Conservation (phyloP, 257 asterid genomes). For the Ophiorrhiza pumila region DNA sequence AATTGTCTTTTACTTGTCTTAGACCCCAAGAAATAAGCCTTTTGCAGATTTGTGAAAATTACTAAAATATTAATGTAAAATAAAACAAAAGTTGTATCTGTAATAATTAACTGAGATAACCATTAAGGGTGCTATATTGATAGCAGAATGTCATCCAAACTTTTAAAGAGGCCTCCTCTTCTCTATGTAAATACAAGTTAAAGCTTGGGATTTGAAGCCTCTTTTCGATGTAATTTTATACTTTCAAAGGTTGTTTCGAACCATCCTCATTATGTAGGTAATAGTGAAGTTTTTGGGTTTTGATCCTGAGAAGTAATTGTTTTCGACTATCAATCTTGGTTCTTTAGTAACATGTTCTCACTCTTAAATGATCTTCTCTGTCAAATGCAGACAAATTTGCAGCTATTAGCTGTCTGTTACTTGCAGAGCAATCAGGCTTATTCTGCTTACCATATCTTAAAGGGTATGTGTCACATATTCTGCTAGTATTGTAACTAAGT, state of each 20-base stretch:
- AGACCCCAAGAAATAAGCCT: neutral
- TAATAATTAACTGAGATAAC: neutral
- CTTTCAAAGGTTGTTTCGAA: neutral
- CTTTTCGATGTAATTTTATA: neutral
- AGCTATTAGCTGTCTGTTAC: slow-evolving; percentile 86
- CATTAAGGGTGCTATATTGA: neutral
- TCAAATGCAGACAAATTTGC: slow-evolving; percentile 71
- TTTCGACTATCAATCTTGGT: neutral
- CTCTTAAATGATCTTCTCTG: slow-evolving; percentile 22
- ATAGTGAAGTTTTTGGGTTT: neutral
- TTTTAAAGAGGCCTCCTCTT: neutral
- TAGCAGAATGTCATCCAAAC: too few species aligned
- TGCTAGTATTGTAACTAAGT: neutral
- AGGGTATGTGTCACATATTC: slow-evolving; percentile 46
- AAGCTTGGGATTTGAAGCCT: neutral
- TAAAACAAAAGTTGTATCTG: neutral
- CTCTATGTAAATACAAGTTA: neutral
- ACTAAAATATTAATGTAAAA: neutral
- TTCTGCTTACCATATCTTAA: slow-evolving; percentile 77
- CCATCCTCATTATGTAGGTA: neutral
- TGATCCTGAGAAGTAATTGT: neutral
- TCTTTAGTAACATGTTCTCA: neutral
- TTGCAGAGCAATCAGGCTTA: slow-evolving; percentile 88
- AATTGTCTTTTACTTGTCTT: neutral
- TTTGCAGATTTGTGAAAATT: neutral